Base-by-base conservation (phyloP, 495 filamentous ascomycete species). In the Cladorrhinum samala region DNA sequence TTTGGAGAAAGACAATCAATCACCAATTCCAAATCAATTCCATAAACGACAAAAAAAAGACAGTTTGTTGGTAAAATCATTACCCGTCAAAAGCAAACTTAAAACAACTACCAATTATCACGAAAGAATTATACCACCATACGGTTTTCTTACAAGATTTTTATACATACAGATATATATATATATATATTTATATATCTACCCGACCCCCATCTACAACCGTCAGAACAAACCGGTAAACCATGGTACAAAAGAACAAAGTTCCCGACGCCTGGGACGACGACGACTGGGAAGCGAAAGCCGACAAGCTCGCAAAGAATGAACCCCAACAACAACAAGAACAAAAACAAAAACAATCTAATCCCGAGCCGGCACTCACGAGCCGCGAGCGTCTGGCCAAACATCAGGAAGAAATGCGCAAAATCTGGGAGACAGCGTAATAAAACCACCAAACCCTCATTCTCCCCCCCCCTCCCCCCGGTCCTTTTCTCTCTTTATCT, bases 401-500 rank as follows among this genome's bases (percentile, higher is more conserved):
- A 65, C 91, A 96, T 60, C 81, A 78, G 24, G 88, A 94, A 60
- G 80, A 82, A 47, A 91, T 95, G 63, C 83, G 82, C 56, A 83
- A 87, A 69, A 66, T 96, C 48, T 96, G 91, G 91, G 82, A 91
- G 52, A 82, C 88, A 68, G 91, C 91, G 84, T 93, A 83, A 52
- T 42, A 36, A 16, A 46, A 39, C 25, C 8, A 37, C 13, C 19
- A 14, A 9, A 21, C 21, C 5, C 19, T 3, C 3, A 27, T 13
- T 51, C 50, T 63, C 42, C 16, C 48, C 4, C 21, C 18, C 38
- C 2, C 30, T 38, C 38, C 20, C 2, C 50, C 24, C 14, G 48
- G 16, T 2, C 53, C 19, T 17, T 38, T 21, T 7, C 37, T 45
- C 33, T 2, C 27, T 19, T 13, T 50, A 18, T n/a, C 16, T 41